phyloP scores from a whole-genome alignment of 2,329 filamentous ascomycete genomes.

The Sporothrix euskadiensis region DNA sequence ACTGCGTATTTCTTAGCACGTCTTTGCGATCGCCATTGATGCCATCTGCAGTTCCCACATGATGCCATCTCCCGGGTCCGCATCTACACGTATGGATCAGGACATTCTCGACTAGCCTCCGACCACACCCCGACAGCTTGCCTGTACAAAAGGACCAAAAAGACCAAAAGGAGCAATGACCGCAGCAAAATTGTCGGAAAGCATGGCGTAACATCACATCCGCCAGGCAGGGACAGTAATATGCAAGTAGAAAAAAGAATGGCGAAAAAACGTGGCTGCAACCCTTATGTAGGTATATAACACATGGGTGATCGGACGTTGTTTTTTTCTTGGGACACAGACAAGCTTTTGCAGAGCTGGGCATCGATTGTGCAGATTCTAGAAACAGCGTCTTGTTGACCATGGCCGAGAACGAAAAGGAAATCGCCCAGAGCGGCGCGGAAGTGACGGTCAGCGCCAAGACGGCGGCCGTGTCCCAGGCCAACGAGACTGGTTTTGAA shows the following conservation, averaged over 20 bases:
- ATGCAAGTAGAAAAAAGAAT: neutral
- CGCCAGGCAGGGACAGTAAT: neutral
- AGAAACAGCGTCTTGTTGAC: neutral
- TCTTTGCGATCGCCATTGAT: neutral
- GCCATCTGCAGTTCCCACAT: neutral
- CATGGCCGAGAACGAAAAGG: constrained; percentile 5
- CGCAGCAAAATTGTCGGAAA: neutral
- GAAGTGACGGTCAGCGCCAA: neutral
- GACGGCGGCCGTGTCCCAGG: neutral
- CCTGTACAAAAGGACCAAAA: neutral
- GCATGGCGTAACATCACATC: neutral
- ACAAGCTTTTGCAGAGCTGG: no score
- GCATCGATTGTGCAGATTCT: neutral
- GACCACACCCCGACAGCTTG: neutral
- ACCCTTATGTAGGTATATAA: neutral
- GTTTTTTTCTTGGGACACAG: no score
- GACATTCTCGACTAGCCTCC: no score
- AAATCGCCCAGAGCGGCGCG: neutral
- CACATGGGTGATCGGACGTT: neutral
- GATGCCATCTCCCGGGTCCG: neutral
- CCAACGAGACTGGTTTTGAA: neutral
- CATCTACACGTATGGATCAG: neutral
- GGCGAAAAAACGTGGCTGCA: neutral
- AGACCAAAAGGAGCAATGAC: neutral
- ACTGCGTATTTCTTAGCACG: neutral